phyloP scores from a whole-genome alignment of 2,329 filamentous ascomycete genomes.

The Phialemoniopsis sp. region DNA sequence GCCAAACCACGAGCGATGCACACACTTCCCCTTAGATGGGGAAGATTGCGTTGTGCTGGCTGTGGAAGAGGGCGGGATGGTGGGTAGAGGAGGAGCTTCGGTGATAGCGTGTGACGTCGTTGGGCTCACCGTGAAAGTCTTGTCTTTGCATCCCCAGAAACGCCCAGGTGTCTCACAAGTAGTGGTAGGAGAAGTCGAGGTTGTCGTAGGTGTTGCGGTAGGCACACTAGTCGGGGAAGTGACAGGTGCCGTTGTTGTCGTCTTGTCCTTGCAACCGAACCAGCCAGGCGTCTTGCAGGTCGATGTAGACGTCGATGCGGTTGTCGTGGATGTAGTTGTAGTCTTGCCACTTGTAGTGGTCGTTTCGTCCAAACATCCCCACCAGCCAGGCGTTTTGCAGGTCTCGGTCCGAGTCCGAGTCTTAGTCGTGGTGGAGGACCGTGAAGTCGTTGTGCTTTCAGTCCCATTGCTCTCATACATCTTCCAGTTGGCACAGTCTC shows the following conservation, averaged over 20 bases:
- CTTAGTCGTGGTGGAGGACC: conserved; percentile 51
- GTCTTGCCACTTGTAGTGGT: conserved; percentile 41
- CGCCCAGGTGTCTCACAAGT: conserved; percentile 48
- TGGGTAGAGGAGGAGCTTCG: neutral
- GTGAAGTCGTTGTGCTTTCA: conserved; percentile 64
- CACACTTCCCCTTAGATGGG: conserved; percentile 22
- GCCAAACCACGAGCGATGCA: conserved; percentile 34
- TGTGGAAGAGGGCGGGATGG: conserved; percentile 24
- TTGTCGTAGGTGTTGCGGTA: conserved; percentile 20
- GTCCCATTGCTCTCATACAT: conserved; percentile 92
- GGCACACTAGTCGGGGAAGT: conserved; percentile 28
- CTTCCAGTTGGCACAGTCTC: conserved; percentile 91
- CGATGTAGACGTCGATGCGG: conserved; percentile 41
- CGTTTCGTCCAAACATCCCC: conserved; percentile 70
- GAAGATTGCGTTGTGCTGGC: conserved; percentile 15
- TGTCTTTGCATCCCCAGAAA: conserved; percentile 28
- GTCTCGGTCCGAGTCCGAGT: conserved; percentile 74
- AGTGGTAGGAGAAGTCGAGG: conserved; percentile 18
- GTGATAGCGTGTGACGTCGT: conserved; percentile 11
- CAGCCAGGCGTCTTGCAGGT: conserved; percentile 61
- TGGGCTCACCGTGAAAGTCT: conserved; percentile 5
- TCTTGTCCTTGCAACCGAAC: conserved; percentile 60
- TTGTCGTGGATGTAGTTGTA: conserved; percentile 30
- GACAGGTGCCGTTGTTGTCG: conserved; percentile 28
- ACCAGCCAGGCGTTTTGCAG: conserved; percentile 88